A percentile compares a stretch with the other conserved stretches of the same genome.
Evolutionary conservation across 768 basidiomycete species (phyloP).

Genomic region (Mycena galopus): DNA sequence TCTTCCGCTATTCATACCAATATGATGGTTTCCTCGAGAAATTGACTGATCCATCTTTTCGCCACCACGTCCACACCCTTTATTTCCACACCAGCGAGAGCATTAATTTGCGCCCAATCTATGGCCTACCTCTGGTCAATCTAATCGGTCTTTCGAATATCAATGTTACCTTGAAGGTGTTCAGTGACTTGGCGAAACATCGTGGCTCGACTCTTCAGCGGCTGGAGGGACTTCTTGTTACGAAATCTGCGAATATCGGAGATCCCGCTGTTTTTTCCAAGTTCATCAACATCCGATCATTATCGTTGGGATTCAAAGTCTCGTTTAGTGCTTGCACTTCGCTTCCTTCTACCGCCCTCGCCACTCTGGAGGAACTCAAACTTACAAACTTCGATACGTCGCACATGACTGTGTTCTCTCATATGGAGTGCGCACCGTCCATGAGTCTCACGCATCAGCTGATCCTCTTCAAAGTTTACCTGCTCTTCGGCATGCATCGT

Average conservation of each 20-base stretch:
- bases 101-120: neutral
- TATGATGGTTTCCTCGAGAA: neutral
- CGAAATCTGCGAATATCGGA: conserved; percentile 2
- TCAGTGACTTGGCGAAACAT: conserved; percentile 19
- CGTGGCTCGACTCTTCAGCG: conserved; percentile 19
- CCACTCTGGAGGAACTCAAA: conserved; percentile 17
- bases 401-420: neutral
- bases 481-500: conserved; percentile 2
- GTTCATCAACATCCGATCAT: conserved; percentile 11
- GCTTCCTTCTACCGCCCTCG: conserved; percentile 3
- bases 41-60: neutral
- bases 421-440: conserved; percentile 23
- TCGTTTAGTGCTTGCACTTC: neutral
- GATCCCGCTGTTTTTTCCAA: conserved; percentile 13
- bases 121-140: conserved; percentile 1
- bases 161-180: neutral
- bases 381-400: neutral
- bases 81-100: neutral
- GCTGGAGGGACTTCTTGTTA: conserved; percentile 15
- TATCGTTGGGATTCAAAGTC: conserved; percentile 11
- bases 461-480: conserved; percentile 1
- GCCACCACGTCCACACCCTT: neutral
- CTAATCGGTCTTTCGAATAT: neutral
- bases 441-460: neutral
- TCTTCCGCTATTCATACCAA: neutral